Percentiles rank a stretch among this genome's conserved stretches.
These are phyloP conservation scores for Pythium aristosporum DNA, from an alignment of 352 stramenopile species.

Conservation along the genomic window DNA sequence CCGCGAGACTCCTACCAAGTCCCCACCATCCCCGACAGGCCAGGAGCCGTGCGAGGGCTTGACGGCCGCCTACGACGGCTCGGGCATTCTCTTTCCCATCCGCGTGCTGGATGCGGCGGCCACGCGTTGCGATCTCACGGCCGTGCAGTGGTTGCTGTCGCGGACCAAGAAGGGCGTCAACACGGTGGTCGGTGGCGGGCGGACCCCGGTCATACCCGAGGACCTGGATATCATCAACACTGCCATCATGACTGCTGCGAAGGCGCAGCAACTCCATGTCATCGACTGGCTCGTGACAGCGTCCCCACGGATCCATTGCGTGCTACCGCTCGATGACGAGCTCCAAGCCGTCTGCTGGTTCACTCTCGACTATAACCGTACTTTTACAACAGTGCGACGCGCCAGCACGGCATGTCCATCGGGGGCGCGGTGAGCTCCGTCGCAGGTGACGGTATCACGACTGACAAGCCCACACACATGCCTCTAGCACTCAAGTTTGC, in stretches of 20 bases:
- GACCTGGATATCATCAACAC: constrained; percentile 5
- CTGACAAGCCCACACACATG: neutral
- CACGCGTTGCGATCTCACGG: neutral
- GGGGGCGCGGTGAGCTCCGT: neutral
- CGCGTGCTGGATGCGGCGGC: neutral
- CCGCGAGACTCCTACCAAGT: neutral
- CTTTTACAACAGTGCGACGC: neutral
- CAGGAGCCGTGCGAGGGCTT: neutral
- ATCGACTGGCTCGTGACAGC: constrained; percentile 3
- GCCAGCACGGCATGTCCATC: neutral
- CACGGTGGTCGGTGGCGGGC: neutral
- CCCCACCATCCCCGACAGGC: neutral
- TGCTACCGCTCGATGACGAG: constrained; percentile 1
- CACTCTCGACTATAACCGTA: neutral
- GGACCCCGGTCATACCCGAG: neutral
- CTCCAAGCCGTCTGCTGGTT: neutral
- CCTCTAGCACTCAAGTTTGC: neutral
- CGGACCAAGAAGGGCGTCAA: neutral
- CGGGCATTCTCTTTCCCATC: neutral
- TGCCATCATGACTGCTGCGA: neutral
- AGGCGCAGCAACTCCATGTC: neutral
- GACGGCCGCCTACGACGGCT: neutral
- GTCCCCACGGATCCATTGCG: neutral
- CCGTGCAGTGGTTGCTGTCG: neutral
- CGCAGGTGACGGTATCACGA: neutral